Base-by-base conservation (phyloP, 176 grass and related monocot genomes). In the Alopecurus myosuroides region DNA sequence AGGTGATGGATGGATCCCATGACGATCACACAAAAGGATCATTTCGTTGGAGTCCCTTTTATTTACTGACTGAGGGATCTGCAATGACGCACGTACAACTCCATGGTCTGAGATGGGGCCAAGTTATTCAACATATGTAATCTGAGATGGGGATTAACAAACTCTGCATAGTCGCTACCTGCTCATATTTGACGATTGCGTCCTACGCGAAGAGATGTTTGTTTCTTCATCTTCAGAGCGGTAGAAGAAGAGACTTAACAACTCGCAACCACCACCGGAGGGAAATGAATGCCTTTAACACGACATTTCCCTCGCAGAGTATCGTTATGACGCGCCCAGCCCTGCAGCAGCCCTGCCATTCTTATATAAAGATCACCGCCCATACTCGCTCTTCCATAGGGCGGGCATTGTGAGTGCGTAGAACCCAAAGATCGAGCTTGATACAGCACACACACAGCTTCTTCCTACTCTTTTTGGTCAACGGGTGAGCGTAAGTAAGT, bases 361-460 rank as follows among this genome's bases (percentile, higher is more conserved):
- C 65, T 55, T 86, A 86, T 82, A 86, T 86, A 88, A 88, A 66
- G 35, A 55, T 44, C 46, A 41, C 35, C 76, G 9, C 71, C 71
- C 17, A 74, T 5, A 22, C 71, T 50, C 25, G 2, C 15, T 74
- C 71, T 12, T 46, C 44, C 71, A 74, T 30, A 48, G 42, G 28
- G 17, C 44, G 12, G 42, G 42, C 15, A 67, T 67, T 5, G 41
- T 11, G 35, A 15, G 34, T 37, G 35, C 23, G 34, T 37, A 78
- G 23, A 78, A 30, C 36, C 33, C 81, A 62, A 84, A 18, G 61
- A 33, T 34, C 61, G 73, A 30, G 45, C 25, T 34, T 42, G 19
- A 9, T 26, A 17, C 56, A 35, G 50, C 31, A 3, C 22, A n/a
- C 51, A 53, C 11, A 9, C n/a, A n/a, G n/a, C n/a, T n/a, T n/a